Percentiles rank a stretch among this genome's conserved stretches.
These are phyloP conservation scores for Trypanosoma avium DNA, from an alignment of 208 protist species.

Conservation along the genomic window DNA sequence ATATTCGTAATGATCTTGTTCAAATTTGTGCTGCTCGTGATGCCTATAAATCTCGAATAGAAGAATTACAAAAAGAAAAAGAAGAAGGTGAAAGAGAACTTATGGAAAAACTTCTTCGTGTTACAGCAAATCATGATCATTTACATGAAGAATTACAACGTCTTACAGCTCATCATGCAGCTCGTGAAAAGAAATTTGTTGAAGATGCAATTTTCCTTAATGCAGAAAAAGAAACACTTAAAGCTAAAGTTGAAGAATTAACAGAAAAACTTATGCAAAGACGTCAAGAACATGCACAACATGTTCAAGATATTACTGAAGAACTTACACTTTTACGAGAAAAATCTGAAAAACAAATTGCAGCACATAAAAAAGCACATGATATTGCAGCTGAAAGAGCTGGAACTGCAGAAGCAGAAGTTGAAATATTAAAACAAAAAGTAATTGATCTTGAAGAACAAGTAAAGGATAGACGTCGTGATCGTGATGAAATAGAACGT, in stretches of 20 bases:
- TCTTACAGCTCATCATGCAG: conserved; percentile 29
- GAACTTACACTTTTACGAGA: conserved; percentile 43
- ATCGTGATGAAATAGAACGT: conserved; percentile 44
- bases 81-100: conserved; percentile 48
- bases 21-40: conserved; percentile 27
- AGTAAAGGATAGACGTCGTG: conserved; percentile 8
- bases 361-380: conserved; percentile 21
- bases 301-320: conserved; percentile 39
- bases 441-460: conserved; percentile 35
- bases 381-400: conserved; percentile 47
- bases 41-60: conserved; percentile 25
- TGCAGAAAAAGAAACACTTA: conserved; percentile 73
- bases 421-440: conserved; percentile 46
- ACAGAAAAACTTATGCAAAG: conserved; percentile 35
- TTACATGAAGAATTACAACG: conserved; percentile 54
- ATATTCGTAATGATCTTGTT: conserved; percentile 33
- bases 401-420: conserved; percentile 49
- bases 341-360: conserved; percentile 35
- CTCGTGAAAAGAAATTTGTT: conserved; percentile 73
- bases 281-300: conserved; percentile 34
- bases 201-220: conserved; percentile 79
- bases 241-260: conserved; percentile 52
- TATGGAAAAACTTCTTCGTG: conserved; percentile 77
- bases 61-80: conserved; percentile 34
- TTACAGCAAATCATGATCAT: conserved; percentile 71